phyloP scores from a whole-genome alignment of 2,329 filamentous ascomycete genomes.

The Monilinia fructigena region DNA sequence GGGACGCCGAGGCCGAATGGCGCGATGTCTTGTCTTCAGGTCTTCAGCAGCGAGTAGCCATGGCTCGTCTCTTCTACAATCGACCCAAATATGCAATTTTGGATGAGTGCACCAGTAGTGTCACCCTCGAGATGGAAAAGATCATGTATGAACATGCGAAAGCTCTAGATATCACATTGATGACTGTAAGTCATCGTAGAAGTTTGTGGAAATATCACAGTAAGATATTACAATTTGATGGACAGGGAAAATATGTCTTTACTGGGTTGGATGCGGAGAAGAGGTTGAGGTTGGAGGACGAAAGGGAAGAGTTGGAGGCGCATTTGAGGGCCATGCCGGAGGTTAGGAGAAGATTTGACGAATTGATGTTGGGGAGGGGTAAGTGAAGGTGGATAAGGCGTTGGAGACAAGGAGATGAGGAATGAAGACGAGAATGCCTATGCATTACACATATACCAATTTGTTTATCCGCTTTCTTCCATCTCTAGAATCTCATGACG shows the following conservation, averaged over 20 bases:
- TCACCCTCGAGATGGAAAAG: conserved; percentile 93
- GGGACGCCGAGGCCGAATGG: conserved; percentile 97
- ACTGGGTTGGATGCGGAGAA: conserved; percentile 85
- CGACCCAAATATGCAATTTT: conserved; percentile 89
- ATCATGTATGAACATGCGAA: conserved; percentile 98
- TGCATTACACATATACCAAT: background rate
- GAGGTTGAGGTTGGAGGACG: conserved; percentile 84
- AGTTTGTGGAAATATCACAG: conserved; percentile 97
- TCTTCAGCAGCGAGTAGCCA: conserved; percentile 92
- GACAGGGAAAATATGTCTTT: conserved; percentile 88
- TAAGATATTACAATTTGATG: conserved; percentile 94
- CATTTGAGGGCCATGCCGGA: conserved; percentile 83
- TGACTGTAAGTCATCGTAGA: conserved; percentile 90
- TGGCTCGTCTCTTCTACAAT: conserved; percentile 95
- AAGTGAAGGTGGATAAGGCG: background rate
- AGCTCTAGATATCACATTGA: conserved; percentile 83
- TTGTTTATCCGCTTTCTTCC: background rate
- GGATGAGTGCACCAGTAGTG: conserved; percentile 92
- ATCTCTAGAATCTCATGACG: no score
- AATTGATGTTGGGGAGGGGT: conserved; percentile 55
- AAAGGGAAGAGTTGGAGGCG: conserved; percentile 90
- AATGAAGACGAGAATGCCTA: background rate
- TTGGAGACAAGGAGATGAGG: background rate
- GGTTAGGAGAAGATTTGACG: conserved; percentile 78
- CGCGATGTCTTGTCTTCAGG: conserved; percentile 89